Evolutionary conservation across 805 yeast genomes (phyloP).

Genomic region (Danielia reshetovae): DNA sequence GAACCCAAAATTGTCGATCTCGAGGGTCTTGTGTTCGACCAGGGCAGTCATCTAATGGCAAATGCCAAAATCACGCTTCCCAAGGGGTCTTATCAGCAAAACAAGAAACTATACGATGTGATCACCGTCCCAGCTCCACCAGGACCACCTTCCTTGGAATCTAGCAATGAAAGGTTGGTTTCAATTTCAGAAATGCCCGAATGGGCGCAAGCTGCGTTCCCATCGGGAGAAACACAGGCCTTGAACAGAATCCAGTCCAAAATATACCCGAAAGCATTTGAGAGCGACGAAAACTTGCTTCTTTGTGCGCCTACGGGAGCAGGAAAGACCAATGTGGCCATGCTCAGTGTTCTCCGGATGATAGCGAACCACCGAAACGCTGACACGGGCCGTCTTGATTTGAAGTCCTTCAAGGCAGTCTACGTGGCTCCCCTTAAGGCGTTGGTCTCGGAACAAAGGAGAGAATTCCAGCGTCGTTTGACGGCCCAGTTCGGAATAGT

Average conservation of each 20-base stretch:
- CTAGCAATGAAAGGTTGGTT: constrained; percentile 42
- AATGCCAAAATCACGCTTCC: constrained; percentile 71
- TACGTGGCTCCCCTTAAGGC: constrained; percentile 94
- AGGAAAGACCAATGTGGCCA: constrained; percentile 96
- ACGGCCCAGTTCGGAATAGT: constrained; percentile 54
- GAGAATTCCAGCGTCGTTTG: constrained; percentile 75
- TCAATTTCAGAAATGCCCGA: constrained; percentile 62
- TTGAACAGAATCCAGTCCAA: constrained; percentile 82
- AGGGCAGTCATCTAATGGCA: constrained; percentile 68
- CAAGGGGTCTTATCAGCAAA: constrained; percentile 74
- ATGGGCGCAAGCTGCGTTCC: constrained; percentile 81
- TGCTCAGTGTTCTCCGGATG: constrained; percentile 69
- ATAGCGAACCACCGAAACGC: constrained; percentile 49
- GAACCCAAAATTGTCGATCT: constrained; percentile 59
- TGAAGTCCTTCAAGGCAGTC: constrained; percentile 67
- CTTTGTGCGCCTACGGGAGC: constrained; percentile 99
- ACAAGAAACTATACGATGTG: constrained; percentile 75
- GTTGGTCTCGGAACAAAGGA: constrained; percentile 88
- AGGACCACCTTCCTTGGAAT: constrained; percentile 36
- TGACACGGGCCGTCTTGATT: constrained; percentile 45
- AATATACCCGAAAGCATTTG: constrained; percentile 76
- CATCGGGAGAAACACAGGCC: constrained; percentile 56
- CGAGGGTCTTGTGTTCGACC: constrained; percentile 60
- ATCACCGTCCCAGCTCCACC: constrained; percentile 88
- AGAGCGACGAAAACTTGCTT: constrained; percentile 64